Base-by-base conservation (phyloP, 1,284 basidiomycete genomes). In the Cryptococcus sp. region DNA sequence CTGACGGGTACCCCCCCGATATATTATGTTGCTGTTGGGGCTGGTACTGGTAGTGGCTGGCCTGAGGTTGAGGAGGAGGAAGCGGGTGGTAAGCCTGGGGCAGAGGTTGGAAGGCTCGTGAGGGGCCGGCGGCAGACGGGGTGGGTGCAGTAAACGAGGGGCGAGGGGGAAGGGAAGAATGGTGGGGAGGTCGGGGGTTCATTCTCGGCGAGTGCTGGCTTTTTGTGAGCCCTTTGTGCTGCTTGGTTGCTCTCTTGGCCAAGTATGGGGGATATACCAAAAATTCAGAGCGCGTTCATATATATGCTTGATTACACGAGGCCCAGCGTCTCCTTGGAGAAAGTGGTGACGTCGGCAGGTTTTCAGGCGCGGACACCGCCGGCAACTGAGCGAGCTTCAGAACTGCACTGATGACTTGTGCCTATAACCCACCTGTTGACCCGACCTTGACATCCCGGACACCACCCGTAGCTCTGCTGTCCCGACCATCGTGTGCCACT, bases 81-180 rank as follows among this genome's bases (percentile, higher is more conserved):
- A 24, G 21, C 44, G 21, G 15, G 44, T 43, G 38, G 9, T 33
- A 35, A 2, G 46, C 18, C 23, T 46, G 45, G 37, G 52, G 59
- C 23, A 47, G 55, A 47, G 51, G 47, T 38, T 47, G 28, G 28
- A 33, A 33, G 28, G 28, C 28, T 33, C 28, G 46, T 2, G 59
- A 57, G 23, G 59, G 53, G 4, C 53, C 56, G 18, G 57, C 53
- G 15, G 35, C 28, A 15, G 50, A 12, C 5, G 47, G 16, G 15
- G 50, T 24, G n/a, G 50, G 38, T 2, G 52, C 18, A 21, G 49
- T 24, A 23, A 59, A 59, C 8, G 45, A 40, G 18, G 56, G 52
- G 40, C 52, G 56, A 36, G 52, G 33, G 12, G 53, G 60, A 18
- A 54, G 37, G 20, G 33, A 46, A 28, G 33, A 50, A 46, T 37